phyloP scores from a whole-genome alignment of 768 basidiomycete genomes.

The Agrocybe praecox region DNA sequence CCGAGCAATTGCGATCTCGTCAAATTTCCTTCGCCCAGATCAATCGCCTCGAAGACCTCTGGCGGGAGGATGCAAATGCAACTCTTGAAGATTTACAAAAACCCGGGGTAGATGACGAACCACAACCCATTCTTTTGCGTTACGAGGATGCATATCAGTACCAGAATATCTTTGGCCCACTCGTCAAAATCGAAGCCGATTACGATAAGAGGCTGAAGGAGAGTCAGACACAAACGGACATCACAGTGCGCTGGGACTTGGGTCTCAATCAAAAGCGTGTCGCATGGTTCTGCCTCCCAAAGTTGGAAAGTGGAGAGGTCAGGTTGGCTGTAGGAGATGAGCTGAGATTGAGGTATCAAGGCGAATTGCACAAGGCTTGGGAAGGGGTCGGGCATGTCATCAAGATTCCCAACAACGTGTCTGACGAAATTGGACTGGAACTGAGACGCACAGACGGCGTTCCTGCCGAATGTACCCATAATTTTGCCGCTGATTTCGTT shows the following conservation, averaged over 20 bases:
- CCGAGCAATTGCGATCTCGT: slow-evolving; percentile 93
- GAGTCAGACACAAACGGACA: slow-evolving; percentile 97
- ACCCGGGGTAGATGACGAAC: slow-evolving; percentile 97
- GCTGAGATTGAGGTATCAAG: slow-evolving; percentile 84
- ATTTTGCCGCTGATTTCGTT: slow-evolving; percentile 97
- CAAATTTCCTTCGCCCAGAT: slow-evolving; percentile 98
- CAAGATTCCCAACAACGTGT: slow-evolving; percentile 99
- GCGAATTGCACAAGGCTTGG: slow-evolving; percentile 91
- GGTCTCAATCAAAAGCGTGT: slow-evolving; percentile 98
- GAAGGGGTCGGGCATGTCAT: slow-evolving; percentile 98
- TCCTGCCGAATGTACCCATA: slow-evolving; percentile 91
- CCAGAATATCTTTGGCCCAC: slow-evolving; percentile 98
- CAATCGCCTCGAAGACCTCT: slow-evolving; percentile 95
- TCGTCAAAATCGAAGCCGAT: slow-evolving; percentile 99
- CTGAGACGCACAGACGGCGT: slow-evolving; percentile 89
- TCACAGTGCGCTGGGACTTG: slow-evolving; percentile 95
- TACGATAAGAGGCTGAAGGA: slow-evolving; percentile 98
- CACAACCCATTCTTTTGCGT: slow-evolving; percentile 84
- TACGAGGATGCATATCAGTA: slow-evolving; percentile 99
- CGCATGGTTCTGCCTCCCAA: slow-evolving; percentile 97
- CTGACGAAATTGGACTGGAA: slow-evolving; percentile 97
- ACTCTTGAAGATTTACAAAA: slow-evolving; percentile 97
- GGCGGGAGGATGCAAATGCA: slow-evolving; percentile 95
- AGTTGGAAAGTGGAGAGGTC: slow-evolving; percentile 97
- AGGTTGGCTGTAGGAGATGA: slow-evolving; percentile 97